Evolutionary conservation across 495 filamentous ascomycete species (phyloP), one percentile per base, ranked within the genome.

Genomic region (Xylaria grammica): DNA sequence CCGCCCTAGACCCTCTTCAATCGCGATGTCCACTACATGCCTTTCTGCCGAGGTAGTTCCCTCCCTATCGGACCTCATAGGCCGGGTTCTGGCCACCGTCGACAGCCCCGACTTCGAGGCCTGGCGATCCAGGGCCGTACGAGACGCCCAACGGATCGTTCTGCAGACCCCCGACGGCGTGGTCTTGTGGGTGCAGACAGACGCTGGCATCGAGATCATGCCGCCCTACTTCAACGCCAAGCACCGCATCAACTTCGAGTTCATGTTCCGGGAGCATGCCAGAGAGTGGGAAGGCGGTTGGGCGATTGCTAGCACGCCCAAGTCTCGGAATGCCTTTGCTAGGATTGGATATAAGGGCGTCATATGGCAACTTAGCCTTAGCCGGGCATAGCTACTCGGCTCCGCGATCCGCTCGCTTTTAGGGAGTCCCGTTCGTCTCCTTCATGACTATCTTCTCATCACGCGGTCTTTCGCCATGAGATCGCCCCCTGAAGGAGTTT

Each of bases 81-180:
- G 17, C 40, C 6, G 15, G 40, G 7, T 44, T 13, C 17, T 44
- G 3, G 8, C 40, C 10, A 8, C 17, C 7, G 40, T 44, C 6
- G 40, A 58, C 54, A 30, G 9, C 6, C 4, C n/a, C 1, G 38
- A 32, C 13, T 58, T 58, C 54, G 54, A 58, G 2, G 24, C 24
- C 0, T 58, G 54, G 54, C 38, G 34, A 22, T 1, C 0, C 0
- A 22, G 20, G 11, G 15, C 4, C n/a, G 6, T 45, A 38, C 3
- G 8, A 10, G 0, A 4, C 7, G 15, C 11, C 10, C 22, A n/a
- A 8, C 7, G 3, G 0, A 20, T 17, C 38, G 20, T 45, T n/a
- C 26, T 44, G 11, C 38, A 45, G 4, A 58, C 54, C 38, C 11
- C 22, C 24, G 8, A 58, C 36, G 54, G 54, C 54, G 54, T 30